Evolutionary conservation across 805 yeast species (phyloP), one percentile per base, ranked within the genome.

Genomic region (Teunomyces kruisii): DNA sequence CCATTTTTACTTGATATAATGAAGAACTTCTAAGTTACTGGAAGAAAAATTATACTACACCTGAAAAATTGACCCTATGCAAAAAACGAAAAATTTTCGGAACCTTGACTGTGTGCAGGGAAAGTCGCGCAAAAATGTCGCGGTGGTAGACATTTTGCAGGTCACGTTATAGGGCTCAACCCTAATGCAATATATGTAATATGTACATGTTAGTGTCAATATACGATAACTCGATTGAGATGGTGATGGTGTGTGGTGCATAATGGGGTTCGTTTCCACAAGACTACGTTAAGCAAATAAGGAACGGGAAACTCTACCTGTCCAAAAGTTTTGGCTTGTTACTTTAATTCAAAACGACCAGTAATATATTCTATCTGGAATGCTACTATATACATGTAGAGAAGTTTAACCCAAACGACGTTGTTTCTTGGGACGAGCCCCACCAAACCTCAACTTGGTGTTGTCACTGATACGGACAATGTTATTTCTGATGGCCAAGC

Each of bases 381-480:
- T 35, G 38, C 38, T 35, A 19, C 32, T 42, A 46, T 46, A 30
- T 46, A 46, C 45, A 46, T 30, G 42, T 36, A 36, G 27, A 9
- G 13, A 26, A 13, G n/a, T n/a, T 19, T 39, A 39, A 39, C 40
- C 40, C 58, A 86, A 72, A 70, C 95, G 83, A 74, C 97, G 85
- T 46, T 75, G 75, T 63, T 83, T 81, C 67, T 92, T 95, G 15
- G 96, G 76, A 57, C 94, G 81, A 39, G 80, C 84, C 75, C 98
- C 98, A 75, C 99, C 99, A 59, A 88, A 88, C 67, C 87, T 86
- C 72, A 92, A 76, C 46, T 79, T 79, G 5, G 99, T 89, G 52
- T 78, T 75, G 58, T 92, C 98, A 40, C 86, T 77, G 27, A 92
- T 70, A 57, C 90, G 80, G 28, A 78, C 76, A 31, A 94, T 78